Evolutionary conservation across 2,329 filamentous ascomycete species (phyloP).

Genomic region (Sporothrix pseudoabietina): DNA sequence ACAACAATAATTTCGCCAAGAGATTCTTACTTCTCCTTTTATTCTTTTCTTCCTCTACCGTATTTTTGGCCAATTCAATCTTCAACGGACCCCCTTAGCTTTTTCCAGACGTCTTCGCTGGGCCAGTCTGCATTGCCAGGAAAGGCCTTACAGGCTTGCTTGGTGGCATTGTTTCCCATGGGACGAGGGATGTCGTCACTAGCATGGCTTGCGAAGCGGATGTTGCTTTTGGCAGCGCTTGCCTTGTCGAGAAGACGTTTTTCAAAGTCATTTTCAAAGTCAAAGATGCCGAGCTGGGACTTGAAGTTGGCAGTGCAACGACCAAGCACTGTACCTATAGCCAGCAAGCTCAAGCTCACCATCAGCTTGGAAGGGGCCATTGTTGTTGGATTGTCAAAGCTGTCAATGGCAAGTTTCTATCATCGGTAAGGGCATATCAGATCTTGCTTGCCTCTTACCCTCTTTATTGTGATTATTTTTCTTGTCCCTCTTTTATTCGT

Average conservation of each 20-base stretch:
- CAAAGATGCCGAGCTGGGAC: conserved; percentile 7
- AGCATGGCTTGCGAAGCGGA: background rate
- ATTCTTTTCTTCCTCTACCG: background rate
- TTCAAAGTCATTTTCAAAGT: conserved; percentile 25
- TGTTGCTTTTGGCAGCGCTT: background rate
- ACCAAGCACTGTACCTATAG: background rate
- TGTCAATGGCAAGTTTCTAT: background rate
- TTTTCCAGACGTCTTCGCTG: background rate
- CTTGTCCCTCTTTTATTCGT: background rate
- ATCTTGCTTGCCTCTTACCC: background rate
- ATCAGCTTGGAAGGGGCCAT: background rate
- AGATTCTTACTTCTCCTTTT: background rate
- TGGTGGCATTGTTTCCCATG: background rate
- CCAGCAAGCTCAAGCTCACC: conserved; percentile 1
- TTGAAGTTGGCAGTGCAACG: background rate
- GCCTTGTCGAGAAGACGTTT: conserved; percentile 7
- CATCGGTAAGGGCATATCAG: background rate
- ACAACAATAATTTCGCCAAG: background rate
- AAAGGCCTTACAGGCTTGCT: conserved; percentile 20
- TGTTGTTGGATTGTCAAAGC: background rate
- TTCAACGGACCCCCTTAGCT: background rate
- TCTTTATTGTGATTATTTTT: background rate
- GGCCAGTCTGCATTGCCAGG: conserved; percentile 23
- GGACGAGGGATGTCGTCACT: background rate
- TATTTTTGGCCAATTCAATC: background rate